Base-by-base conservation (phyloP, 2,329 filamentous ascomycete species). In the Drechslerella coelobrocha region DNA sequence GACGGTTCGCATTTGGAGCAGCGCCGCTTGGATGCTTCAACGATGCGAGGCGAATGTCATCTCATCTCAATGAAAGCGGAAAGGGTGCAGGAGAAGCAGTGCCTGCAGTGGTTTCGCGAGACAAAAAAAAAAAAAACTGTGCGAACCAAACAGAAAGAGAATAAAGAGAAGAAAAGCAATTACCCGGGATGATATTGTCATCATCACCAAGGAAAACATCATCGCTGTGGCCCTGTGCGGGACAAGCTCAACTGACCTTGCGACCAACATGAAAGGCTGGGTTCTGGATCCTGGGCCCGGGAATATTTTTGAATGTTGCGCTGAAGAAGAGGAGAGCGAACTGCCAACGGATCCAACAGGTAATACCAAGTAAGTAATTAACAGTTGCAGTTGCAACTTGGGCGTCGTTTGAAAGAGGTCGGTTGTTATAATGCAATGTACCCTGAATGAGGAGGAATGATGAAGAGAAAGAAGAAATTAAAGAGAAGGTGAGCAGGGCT, bases 41-140 rank as follows among this genome's bases (percentile, higher is more conserved):
- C 19, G 41, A 19, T 6, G 14, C 41, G 41, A 19, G 19, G 41
- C 41, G 41, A 23, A 8, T 45, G 41, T 45, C 41, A 45, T 45
- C n/a, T 45, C 41, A 69, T 69, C 57, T 69, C 65, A 57, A 69
- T 62, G 51, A 61, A 68, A 56, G 56, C 63, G 56, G 63, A 61
- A 68, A 51, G 43, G 56, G 34, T n/a, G 34, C 34, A 39, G 34
- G 17, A 39, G 5, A 14, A 39, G 34, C 12, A 6, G 29, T 34
- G 29, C 29, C 29, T 34, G 29, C 29, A 34, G 29, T 12, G 29
- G 7, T 12, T 34, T 34, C 29, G 29, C 29, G 12, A 39, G 34
- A 52, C 34, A 5, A 50, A 34, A 26, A 29, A 17, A 10, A 26
- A 23, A 29, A 19, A 45, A 45, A 45, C 7, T 7, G 24, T 9